phyloP scores from a whole-genome alignment of 208 protist species.

The Leishmania mexicana region DNA sequence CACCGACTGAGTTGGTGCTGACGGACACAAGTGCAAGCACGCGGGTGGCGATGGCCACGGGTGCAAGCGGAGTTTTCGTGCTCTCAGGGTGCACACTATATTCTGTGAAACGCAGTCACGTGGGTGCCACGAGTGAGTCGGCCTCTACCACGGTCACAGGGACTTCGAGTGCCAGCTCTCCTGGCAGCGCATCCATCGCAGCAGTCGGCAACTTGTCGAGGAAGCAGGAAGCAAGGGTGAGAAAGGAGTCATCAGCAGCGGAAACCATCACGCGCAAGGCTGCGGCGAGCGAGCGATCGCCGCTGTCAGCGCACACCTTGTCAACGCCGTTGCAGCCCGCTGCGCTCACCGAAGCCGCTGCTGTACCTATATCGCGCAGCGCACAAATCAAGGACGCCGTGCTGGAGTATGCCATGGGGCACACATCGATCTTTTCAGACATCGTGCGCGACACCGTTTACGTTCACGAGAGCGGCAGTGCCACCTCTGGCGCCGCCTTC shows the following conservation, averaged over 20 bases:
- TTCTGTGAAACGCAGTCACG: slow-evolving; percentile 7
- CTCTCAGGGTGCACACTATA: slow-evolving; percentile 42
- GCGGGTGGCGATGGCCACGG: slow-evolving; percentile 25
- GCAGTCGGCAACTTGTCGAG: not conserved
- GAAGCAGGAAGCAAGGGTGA: not conserved
- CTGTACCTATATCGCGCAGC: not conserved
- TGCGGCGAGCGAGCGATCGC: not conserved
- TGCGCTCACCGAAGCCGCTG: not conserved
- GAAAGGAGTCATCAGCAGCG: not conserved
- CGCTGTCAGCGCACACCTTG: not conserved
- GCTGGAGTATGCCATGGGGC: slow-evolving; percentile 16
- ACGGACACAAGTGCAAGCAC: slow-evolving; percentile 23
- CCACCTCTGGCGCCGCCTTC: not conserved
- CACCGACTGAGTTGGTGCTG: slow-evolving; percentile 27
- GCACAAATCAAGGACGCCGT: slow-evolving; percentile 14
- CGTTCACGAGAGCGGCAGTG: slow-evolving; percentile 14
- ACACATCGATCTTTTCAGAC: not conserved
- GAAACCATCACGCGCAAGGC: not conserved
- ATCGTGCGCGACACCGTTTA: slow-evolving; percentile 35
- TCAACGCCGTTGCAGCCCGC: not conserved
- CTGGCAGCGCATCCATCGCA: not conserved
- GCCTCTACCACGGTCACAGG: not conserved
- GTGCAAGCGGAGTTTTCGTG: slow-evolving; percentile 26
- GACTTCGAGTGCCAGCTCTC: not conserved
- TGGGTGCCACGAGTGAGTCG: not conserved